phyloP scores from a whole-genome alignment of 192 early-diverging fungal species.

The Pilobolus umbonatus region DNA sequence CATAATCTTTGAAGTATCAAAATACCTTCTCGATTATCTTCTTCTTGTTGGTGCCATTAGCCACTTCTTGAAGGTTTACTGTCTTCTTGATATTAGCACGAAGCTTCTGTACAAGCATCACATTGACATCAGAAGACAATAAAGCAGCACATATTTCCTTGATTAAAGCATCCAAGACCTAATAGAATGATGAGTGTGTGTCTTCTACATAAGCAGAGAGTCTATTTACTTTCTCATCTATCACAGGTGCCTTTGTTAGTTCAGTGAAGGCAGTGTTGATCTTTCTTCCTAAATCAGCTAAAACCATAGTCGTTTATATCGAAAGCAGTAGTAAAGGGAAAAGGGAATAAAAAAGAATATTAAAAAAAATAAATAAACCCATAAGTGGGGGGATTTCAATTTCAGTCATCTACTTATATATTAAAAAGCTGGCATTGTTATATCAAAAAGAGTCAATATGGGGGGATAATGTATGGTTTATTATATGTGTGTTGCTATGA shows the following conservation, averaged over 20 bases:
- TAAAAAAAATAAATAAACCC: background rate
- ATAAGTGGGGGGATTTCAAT: background rate
- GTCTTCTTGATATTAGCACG: constrained; percentile 81
- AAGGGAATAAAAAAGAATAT: background rate
- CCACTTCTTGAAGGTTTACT: constrained; percentile 79
- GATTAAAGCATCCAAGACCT: constrained; percentile 73
- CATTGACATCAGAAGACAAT: constrained; percentile 90
- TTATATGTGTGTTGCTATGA: too few relatives aligned
- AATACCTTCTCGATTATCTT: constrained; percentile 78
- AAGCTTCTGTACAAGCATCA: constrained; percentile 74
- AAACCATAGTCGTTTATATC: constrained; percentile 56
- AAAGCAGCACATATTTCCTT: constrained; percentile 86
- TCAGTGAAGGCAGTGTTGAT: constrained; percentile 80
- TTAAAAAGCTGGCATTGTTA: background rate
- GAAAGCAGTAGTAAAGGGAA: background rate
- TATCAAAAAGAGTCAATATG: background rate
- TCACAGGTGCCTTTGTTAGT: constrained; percentile 77
- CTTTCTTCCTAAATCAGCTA: constrained; percentile 85
- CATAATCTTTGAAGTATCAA: background rate
- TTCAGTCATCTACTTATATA: background rate
- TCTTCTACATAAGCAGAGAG: background rate
- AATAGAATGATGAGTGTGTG: background rate
- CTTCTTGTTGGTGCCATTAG: constrained; percentile 80
- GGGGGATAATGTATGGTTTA: too few relatives aligned
- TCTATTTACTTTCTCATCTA: constrained; percentile 74